Percentiles rank a stretch among this genome's conserved stretches.
These are phyloP conservation scores for Termitomyces sp. DNA, from an alignment of 768 basidiomycete species.

Conservation along the genomic window DNA sequence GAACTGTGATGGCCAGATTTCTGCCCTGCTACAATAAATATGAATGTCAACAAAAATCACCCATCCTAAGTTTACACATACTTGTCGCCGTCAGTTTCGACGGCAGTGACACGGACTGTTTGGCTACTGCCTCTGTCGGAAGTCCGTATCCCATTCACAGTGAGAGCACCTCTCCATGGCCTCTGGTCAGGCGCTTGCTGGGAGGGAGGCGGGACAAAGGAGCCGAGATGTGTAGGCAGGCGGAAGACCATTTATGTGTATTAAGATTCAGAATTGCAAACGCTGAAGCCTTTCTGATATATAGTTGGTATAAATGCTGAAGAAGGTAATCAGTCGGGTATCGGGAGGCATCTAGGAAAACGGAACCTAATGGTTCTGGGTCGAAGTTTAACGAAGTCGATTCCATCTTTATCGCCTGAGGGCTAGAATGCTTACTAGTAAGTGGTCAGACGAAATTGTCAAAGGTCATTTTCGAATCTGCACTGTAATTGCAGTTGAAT, in stretches of 20 bases:
- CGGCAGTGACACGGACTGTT: conserved; percentile 53
- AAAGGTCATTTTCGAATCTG: conserved; percentile 24
- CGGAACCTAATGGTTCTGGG: conserved; percentile 11
- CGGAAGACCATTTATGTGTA: conserved; percentile 50
- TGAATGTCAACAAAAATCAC: conserved; percentile 20
- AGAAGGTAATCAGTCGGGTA: conserved; percentile 14
- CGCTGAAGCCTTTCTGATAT: conserved; percentile 31
- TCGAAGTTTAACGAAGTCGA: conserved; percentile 10
- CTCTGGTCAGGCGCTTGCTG: conserved; percentile 35
- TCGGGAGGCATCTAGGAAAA: conserved; percentile 13
- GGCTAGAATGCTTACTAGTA: conserved; percentile 18
- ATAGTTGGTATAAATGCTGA: conserved; percentile 20
- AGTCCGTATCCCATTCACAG: conserved; percentile 42
- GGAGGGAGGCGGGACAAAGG: conserved; percentile 50
- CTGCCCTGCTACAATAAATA: conserved; percentile 34
- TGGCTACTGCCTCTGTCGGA: conserved; percentile 43
- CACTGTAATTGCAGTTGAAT: conserved; percentile 15
- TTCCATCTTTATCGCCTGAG: conserved; percentile 23
- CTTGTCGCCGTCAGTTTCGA: conserved; percentile 70
- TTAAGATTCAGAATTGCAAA: conserved; percentile 20
- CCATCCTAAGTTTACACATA: conserved; percentile 27
- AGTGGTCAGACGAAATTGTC: conserved; percentile 24
- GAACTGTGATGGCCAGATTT: conserved; percentile 50
- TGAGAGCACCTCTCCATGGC: conserved; percentile 55
- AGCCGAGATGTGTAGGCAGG: conserved; percentile 55